Base-by-base conservation (phyloP, 768 basidiomycete species). In the Boletus eberwhitei region DNA sequence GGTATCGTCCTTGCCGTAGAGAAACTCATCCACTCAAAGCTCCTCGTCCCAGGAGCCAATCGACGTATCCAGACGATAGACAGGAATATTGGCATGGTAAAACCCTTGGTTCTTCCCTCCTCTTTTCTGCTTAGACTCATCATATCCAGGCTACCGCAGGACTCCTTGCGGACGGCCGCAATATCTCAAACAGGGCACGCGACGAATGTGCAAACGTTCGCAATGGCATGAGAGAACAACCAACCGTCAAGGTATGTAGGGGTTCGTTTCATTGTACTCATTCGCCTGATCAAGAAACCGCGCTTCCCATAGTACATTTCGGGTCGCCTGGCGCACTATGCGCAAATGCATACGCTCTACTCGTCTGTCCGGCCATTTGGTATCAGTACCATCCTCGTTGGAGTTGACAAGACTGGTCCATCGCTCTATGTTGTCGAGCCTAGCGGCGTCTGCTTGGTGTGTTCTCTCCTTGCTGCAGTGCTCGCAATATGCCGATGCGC, bases 301-400 rank as follows among this genome's bases (percentile, higher is more conserved):
- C 36, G 16, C 24, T 36, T 22, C 14, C 1, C 26, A 1, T 62
- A 87, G 85, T 66, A 75, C 31, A 70, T 89, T 47, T 76, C 88
- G 50, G 88, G 92, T 66, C 88, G 95, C 55, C 65, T 99, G 42
- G 87, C 90, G 2, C 79, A 84, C n/a, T 96, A 92, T 71, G 87
- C 92, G 9, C 97, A 99, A 75, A 85, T 87, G 41, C 98, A 98
- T 75, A 99, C 97, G 7, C 84, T 98, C 38, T 98, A 98, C 75
- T 98, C 95, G 2, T 98, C 95, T 22, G 96, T 98, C 36, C 86
- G 97, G 38, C 97, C 97, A 1, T 98, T 98, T 64, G 97, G 96
- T 19, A 87, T 96, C 65, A 93, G 93, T 66, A 88, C 94, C 40
- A 89, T 99, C 67, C 73, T 98, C 22, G 95, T 87, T 40, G 85